phyloP scores from a whole-genome alignment of 148 eudicot species.

The Dysphania ambrosioides region DNA sequence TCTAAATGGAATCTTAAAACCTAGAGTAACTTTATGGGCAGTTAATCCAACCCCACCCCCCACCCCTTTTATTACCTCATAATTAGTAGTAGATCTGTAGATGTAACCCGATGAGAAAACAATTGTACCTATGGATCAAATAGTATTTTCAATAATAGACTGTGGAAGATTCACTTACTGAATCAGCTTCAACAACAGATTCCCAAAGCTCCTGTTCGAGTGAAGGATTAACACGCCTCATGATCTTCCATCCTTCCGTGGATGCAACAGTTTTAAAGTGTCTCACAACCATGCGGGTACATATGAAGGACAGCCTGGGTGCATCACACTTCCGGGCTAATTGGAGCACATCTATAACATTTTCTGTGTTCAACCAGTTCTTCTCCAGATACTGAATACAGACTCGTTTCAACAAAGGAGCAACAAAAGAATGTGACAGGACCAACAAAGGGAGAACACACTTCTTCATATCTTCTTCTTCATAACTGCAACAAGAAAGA shows the following conservation, averaged over 20 bases:
- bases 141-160: not conserved
- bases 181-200: conserved; percentile 68
- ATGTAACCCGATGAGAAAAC: no score
- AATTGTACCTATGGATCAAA: not conserved
- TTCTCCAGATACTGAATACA: conserved; percentile 59
- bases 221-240: conserved; percentile 58
- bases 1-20: no score
- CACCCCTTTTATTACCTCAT: no score
- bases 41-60: no score
- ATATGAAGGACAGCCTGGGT: conserved; percentile 53
- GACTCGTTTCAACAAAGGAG: conserved; percentile 56
- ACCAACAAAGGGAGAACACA: conserved; percentile 69
- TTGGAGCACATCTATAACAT: conserved; percentile 74
- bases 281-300: conserved; percentile 51
- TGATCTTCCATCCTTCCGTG: conserved; percentile 79
- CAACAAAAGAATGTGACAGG: conserved; percentile 58
- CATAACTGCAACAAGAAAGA: conserved; percentile 48
- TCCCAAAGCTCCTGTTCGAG: conserved; percentile 84
- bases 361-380: conserved; percentile 49
- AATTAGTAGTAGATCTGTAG: no score
- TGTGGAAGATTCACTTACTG: conserved; percentile 44
- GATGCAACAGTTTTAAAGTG: conserved; percentile 56
- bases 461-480: conserved; percentile 67
- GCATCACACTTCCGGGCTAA: conserved; percentile 67
- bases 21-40: no score